Conservation (phyloP, 2,329 filamentous ascomycete species). For the Colletotrichum neosansevieriae region DNA sequence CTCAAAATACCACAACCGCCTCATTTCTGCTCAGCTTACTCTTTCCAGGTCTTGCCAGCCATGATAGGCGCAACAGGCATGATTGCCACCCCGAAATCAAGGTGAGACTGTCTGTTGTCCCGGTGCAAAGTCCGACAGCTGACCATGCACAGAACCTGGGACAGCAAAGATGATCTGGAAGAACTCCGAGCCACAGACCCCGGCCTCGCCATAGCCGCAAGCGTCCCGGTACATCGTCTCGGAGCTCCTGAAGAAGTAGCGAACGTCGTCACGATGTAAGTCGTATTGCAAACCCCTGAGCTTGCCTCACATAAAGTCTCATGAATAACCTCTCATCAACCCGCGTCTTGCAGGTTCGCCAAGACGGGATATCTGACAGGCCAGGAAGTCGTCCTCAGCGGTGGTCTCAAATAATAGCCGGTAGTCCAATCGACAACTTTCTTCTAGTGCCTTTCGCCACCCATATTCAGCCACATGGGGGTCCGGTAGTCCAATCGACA, state of each 20-base stretch:
- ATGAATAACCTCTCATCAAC: not conserved
- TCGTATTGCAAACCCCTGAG: slow-evolving; percentile 10
- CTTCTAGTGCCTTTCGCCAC: too few species aligned
- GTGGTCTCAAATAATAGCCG: slow-evolving; percentile 43
- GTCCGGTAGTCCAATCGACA: not conserved
- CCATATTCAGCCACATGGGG: too few species aligned
- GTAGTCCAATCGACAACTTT: not conserved
- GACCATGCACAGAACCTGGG: slow-evolving; percentile 46
- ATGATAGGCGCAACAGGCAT: slow-evolving; percentile 53
- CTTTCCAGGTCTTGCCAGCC: slow-evolving; percentile 49
- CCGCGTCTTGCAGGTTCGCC: slow-evolving; percentile 43
- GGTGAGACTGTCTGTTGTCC: slow-evolving; percentile 39
- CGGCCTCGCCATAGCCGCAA: slow-evolving; percentile 50
- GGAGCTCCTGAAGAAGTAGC: slow-evolving; percentile 51
- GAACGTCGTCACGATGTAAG: slow-evolving; percentile 50
- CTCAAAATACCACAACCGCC: not conserved
- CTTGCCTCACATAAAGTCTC: not conserved
- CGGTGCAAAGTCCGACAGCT: too few species aligned
- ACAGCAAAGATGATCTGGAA: slow-evolving; percentile 47
- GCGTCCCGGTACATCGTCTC: slow-evolving; percentile 50
- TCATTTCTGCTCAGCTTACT: not conserved
- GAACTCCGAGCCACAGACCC: slow-evolving; percentile 47
- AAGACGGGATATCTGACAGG: slow-evolving; percentile 48
- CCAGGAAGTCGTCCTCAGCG: slow-evolving; percentile 46
- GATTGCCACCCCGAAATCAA: slow-evolving; percentile 49